Evolutionary conservation across 2,329 filamentous ascomycete species (phyloP).

Genomic region (Penicillium nordicum): DNA sequence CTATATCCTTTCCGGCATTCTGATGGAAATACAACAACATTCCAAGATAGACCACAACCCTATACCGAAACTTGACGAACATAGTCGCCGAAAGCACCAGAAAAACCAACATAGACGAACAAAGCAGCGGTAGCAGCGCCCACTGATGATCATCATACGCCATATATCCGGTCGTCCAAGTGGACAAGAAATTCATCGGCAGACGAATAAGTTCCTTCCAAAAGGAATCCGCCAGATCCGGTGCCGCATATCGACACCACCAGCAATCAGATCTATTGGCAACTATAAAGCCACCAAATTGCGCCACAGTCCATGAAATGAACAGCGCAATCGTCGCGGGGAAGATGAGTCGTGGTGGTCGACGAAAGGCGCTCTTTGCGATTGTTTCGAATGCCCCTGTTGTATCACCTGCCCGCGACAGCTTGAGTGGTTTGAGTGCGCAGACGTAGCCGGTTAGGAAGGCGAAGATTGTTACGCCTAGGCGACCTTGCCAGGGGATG

Average conservation of each 20-base stretch:
- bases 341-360: slow-evolving; percentile 51
- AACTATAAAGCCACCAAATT: slow-evolving; percentile 49
- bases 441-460: slow-evolving; percentile 57
- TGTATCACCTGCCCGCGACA: slow-evolving; percentile 47
- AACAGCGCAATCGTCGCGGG: slow-evolving; percentile 52
- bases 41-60: slow-evolving; percentile 46
- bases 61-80: slow-evolving; percentile 48
- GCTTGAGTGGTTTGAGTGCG: slow-evolving; percentile 53
- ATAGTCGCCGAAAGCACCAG: slow-evolving; percentile 45
- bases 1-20: slow-evolving; percentile 45
- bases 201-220: slow-evolving; percentile 45
- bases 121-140: slow-evolving; percentile 51
- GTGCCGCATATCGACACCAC: slow-evolving; percentile 53
- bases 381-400: slow-evolving; percentile 47
- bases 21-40: slow-evolving; percentile 51
- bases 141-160: slow-evolving; percentile 56
- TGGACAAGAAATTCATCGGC: slow-evolving; percentile 45
- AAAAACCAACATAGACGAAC: slow-evolving; percentile 52
- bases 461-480: slow-evolving; percentile 56
- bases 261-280: slow-evolving; percentile 49
- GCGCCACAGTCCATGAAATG: slow-evolving; percentile 50
- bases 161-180: slow-evolving; percentile 52
- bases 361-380: slow-evolving; percentile 53
- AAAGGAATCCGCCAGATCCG: slow-evolving; percentile 44
- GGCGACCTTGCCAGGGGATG: slow-evolving; percentile 54